phyloP scores from a whole-genome alignment of 495 filamentous ascomycete genomes.

The Neurospora sp. region DNA sequence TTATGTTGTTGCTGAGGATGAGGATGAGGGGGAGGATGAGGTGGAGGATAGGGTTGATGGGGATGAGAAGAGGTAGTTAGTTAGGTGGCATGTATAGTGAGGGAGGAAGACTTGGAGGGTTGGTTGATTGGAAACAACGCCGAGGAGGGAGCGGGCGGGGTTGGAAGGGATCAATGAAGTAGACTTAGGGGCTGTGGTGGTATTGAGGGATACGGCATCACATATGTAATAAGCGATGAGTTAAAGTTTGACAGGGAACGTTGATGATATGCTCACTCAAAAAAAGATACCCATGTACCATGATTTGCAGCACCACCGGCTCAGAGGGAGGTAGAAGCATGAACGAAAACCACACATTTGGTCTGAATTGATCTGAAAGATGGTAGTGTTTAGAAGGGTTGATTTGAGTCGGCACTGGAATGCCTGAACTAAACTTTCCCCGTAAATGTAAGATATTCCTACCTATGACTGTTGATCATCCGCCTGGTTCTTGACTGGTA shows the following conservation, averaged over 20 bases:
- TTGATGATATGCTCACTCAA: neutral
- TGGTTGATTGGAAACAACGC: neutral
- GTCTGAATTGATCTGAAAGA: neutral
- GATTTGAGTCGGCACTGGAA: neutral
- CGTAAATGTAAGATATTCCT: neutral
- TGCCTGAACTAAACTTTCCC: neutral
- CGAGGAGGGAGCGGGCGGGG: neutral
- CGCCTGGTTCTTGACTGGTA: neutral
- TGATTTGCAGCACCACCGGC: neutral
- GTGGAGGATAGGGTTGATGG: neutral
- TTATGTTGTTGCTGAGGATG: slow-evolving; percentile 51
- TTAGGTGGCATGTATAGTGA: neutral
- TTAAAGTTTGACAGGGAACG: neutral
- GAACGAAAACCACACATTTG: neutral
- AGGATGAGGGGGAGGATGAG: slow-evolving; percentile 2
- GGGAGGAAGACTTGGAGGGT: neutral
- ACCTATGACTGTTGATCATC: neutral
- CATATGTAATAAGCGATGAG: neutral
- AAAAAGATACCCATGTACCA: neutral
- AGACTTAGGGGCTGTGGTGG: neutral
- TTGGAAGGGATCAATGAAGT: neutral
- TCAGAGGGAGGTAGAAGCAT: neutral
- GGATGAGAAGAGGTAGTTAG: neutral
- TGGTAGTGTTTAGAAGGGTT: neutral
- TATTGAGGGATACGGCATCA: neutral